Conservation (phyloP, 2,329 filamentous ascomycete species). For the Didymella segeticola region DNA sequence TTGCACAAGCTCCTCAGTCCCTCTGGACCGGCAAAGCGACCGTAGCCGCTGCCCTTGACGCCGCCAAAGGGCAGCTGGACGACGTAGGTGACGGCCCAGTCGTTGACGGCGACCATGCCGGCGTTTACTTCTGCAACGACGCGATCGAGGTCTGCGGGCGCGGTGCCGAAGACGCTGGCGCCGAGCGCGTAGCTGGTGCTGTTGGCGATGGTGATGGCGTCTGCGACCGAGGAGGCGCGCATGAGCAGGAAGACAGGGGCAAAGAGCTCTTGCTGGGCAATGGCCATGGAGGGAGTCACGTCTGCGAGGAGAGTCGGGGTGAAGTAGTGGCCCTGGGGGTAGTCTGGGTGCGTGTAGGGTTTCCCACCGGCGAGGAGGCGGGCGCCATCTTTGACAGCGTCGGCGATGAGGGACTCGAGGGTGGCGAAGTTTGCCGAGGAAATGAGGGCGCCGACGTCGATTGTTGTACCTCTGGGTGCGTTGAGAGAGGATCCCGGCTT, state of each 20-base stretch:
- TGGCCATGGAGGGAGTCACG: constrained; percentile 82
- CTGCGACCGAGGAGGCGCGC: constrained; percentile 68
- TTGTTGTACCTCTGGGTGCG: constrained; percentile 50
- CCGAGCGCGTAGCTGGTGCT: constrained; percentile 85
- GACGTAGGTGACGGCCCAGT: constrained; percentile 92
- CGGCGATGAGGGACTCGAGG: constrained; percentile 77
- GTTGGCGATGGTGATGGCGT: constrained; percentile 82
- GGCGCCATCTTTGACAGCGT: constrained; percentile 81
- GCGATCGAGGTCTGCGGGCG: constrained; percentile 64
- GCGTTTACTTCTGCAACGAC: constrained; percentile 75
- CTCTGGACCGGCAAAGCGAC: constrained; percentile 89
- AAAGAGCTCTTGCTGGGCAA: constrained; percentile 92
- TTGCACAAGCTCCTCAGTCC: constrained; percentile 87
- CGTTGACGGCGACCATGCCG: constrained; percentile 94
- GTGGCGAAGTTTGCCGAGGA: constrained; percentile 76
- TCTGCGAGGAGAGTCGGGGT: constrained; percentile 87
- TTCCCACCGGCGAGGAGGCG: constrained; percentile 81
- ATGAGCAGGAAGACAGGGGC: constrained; percentile 89
- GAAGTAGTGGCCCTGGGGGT: constrained; percentile 89
- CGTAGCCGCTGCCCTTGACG: constrained; percentile 85
- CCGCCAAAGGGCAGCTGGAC: constrained; percentile 95
- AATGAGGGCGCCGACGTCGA: constrained; percentile 90
- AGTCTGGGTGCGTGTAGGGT: constrained; percentile 72
- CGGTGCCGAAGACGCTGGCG: constrained; percentile 80
- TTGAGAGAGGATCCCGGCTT: constrained; percentile 75